Evolutionary conservation across 2,329 filamentous ascomycete genomes (phyloP).

Genomic region (Tolypocladium sp.): DNA sequence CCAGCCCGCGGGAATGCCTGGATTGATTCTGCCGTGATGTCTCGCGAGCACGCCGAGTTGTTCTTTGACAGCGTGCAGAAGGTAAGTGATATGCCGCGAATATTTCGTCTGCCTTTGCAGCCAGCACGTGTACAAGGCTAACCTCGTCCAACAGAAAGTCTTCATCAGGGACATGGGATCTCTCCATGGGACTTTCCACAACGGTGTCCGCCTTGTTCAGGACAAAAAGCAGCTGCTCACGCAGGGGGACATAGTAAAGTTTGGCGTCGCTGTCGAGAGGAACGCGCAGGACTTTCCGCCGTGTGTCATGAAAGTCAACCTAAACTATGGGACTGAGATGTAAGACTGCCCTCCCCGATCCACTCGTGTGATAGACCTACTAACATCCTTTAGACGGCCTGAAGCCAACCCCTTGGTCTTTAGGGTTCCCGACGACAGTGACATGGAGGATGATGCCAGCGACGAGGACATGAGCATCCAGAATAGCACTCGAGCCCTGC

Average conservation of each 20-base stretch:
- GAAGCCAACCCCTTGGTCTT: conserved; percentile 22
- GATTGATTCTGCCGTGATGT: conserved; percentile 66
- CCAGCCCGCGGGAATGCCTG: conserved; percentile 47
- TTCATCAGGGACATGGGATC: conserved; percentile 37
- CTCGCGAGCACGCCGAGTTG: conserved; percentile 54
- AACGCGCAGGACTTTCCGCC: conserved; percentile 25
- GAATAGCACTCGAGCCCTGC: conserved; percentile 16
- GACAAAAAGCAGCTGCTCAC: conserved; percentile 9
- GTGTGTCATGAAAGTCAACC: conserved; percentile 23
- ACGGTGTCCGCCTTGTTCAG: conserved; percentile 15
- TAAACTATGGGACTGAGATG: conserved; percentile 17
- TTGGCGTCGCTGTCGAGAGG: conserved; percentile 26
- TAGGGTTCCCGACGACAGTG: conserved; percentile 32
- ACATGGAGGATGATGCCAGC: conserved; percentile 17
- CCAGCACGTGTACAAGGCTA: background rate
- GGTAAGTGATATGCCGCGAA: conserved; percentile 23
- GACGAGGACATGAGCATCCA: conserved; percentile 16
- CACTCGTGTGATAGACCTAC: background rate
- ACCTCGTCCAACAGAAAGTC: conserved; percentile 25
- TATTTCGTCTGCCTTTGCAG: background rate
- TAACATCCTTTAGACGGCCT: conserved; percentile 14
- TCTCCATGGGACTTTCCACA: conserved; percentile 44
- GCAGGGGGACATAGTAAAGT: conserved; percentile 22
- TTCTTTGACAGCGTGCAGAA: conserved; percentile 30
- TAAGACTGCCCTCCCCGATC: conserved; percentile 5